Conservation (phyloP, 108 stramenopile species). For the Aurantiochytrium sp. region DNA sequence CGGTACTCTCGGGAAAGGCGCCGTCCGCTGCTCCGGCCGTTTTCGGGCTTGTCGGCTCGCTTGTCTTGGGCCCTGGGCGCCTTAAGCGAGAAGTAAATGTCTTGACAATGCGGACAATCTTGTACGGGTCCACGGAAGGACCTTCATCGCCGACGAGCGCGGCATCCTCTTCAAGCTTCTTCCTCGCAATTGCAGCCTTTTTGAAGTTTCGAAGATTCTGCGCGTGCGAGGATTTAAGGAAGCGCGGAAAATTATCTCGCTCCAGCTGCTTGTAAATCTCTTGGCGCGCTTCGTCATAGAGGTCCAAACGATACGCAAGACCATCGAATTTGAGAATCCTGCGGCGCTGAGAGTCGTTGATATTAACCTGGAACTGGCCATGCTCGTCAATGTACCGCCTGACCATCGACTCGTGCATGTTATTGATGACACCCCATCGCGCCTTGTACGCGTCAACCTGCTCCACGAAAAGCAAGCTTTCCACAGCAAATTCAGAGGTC, state of each 20-base stretch:
- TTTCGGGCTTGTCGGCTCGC: too few relatives aligned
- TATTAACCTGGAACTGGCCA: not conserved
- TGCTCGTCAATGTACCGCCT: not conserved
- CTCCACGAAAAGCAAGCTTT: not conserved
- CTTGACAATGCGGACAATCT: not conserved
- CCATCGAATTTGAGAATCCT: not conserved
- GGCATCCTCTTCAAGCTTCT: not conserved
- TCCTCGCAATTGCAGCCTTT: not conserved
- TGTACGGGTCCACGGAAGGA: not conserved
- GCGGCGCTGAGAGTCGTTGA: not conserved
- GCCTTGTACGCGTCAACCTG: not conserved
- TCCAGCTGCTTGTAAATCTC: slow-evolving; percentile 8
- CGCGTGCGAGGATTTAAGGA: not conserved
- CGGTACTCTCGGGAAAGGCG: too few relatives aligned
- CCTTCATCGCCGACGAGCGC: not conserved
- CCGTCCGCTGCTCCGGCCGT: too few relatives aligned
- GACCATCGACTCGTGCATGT: not conserved
- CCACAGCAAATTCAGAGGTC: not conserved
- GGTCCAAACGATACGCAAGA: not conserved
- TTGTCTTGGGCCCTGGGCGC: not conserved
- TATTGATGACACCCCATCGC: not conserved
- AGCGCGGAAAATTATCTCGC: not conserved
- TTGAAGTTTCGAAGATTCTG: not conserved
- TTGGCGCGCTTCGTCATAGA: not conserved
- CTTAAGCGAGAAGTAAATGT: not conserved